A percentile compares a stretch with the other conserved stretches of the same genome.
Conservation (phyloP, 257 asterid genomes). For the Nicotiana tabacum region DNA sequence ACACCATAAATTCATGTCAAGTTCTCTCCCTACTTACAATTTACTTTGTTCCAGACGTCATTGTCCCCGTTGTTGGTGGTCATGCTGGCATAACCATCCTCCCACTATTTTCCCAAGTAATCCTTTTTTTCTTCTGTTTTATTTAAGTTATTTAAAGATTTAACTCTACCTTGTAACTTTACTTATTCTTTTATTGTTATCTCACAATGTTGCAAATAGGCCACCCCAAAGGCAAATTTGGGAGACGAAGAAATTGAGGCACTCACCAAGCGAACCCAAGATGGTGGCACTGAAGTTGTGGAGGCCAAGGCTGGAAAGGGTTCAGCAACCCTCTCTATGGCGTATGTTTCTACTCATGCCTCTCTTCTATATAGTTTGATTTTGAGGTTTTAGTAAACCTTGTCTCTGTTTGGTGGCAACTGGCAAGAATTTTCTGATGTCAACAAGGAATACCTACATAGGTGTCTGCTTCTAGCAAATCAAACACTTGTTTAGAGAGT, state of each 20-base stretch:
- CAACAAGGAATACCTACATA: not conserved
- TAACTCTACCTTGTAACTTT: slow-evolving; percentile 1
- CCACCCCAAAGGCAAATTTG: slow-evolving; percentile 21
- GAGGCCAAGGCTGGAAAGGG: slow-evolving; percentile 37
- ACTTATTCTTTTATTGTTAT: not conserved
- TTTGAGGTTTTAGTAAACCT: not conserved
- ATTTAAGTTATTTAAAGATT: not conserved
- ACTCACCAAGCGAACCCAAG: slow-evolving; percentile 28
- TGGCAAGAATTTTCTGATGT: not conserved
- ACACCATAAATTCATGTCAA: not conserved
- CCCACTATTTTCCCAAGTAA: slow-evolving; percentile 29
- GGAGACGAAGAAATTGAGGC: slow-evolving; percentile 17
- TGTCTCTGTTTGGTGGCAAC: not conserved
- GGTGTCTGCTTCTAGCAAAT: not conserved
- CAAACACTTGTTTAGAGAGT: not conserved
- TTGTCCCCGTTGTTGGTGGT: slow-evolving; percentile 32
- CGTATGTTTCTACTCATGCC: slow-evolving; percentile 14
- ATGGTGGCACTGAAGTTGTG: slow-evolving; percentile 33
- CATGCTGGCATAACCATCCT: slow-evolving; percentile 33
- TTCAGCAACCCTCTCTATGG: slow-evolving; percentile 35
- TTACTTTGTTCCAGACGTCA: slow-evolving; percentile 21
- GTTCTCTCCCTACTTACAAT: not conserved
- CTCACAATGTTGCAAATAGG: slow-evolving; percentile 10
- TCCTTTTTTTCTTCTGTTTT: not conserved
- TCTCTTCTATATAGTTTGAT: not conserved